These are phyloP conservation scores for Hypomyces perniciosus DNA, from an alignment of 2,329 filamentous ascomycete genomes.

Conservation along the genomic window DNA sequence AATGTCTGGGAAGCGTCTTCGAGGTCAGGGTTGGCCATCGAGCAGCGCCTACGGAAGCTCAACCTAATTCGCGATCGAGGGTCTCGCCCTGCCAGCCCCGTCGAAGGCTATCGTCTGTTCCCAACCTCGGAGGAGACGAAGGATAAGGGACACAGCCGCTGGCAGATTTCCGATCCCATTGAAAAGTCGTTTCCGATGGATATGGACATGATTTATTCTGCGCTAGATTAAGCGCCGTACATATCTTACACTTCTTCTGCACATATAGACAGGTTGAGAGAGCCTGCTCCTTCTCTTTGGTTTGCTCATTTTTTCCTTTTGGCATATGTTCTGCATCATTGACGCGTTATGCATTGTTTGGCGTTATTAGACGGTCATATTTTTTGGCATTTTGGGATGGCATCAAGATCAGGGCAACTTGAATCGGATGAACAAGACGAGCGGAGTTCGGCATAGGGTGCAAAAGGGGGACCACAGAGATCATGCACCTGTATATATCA, in stretches of 20 bases:
- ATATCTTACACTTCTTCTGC: not conserved
- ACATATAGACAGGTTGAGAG: not conserved
- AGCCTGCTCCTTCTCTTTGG: not conserved
- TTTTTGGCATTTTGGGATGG: slow-evolving; percentile 15
- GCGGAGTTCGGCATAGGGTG: slow-evolving; percentile 9
- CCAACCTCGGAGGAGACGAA: slow-evolving; percentile 22
- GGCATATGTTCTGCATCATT: slow-evolving; percentile 1
- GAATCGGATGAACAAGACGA: slow-evolving; percentile 11
- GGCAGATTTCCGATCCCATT: slow-evolving; percentile 32
- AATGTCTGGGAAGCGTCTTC: slow-evolving; percentile 55
- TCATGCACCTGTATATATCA: slow-evolving; percentile 4
- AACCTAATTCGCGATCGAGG: slow-evolving; percentile 28
- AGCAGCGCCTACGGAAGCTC: slow-evolving; percentile 30
- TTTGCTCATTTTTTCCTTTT: not conserved
- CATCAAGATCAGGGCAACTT: slow-evolving; percentile 14
- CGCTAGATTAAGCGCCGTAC: slow-evolving; percentile 16
- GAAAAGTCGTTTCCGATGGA: slow-evolving; percentile 30
- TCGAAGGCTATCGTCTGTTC: slow-evolving; percentile 27
- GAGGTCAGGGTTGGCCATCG: slow-evolving; percentile 43
- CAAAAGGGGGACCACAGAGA: slow-evolving; percentile 1
- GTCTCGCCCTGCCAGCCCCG: slow-evolving; percentile 21
- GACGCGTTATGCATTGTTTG: slow-evolving; percentile 13
- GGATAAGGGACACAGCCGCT: slow-evolving; percentile 24
- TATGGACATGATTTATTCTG: slow-evolving; percentile 33
- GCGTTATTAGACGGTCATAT: slow-evolving; percentile 11